Base-by-base conservation (phyloP, 495 filamentous ascomycete genomes). In the Podospora appendiculata region DNA sequence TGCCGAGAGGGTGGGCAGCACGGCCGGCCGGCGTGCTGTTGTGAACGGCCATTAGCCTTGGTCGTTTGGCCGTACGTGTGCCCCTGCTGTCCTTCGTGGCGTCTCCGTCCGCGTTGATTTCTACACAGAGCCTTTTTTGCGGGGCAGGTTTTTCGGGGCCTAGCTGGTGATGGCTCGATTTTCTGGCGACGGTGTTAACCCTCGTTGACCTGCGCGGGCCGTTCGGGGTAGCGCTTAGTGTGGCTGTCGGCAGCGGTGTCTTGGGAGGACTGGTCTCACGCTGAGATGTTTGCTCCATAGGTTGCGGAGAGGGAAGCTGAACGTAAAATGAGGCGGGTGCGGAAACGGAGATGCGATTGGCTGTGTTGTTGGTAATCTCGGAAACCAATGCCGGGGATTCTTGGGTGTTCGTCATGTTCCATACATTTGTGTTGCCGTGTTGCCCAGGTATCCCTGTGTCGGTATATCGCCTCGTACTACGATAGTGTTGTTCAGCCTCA, bases 121-220 rank as follows among this genome's bases (percentile, higher is more conserved):
- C 32, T 47, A 47, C 16, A 9, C 36, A 47, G 32, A 47, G 45
- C 45, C 32, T 47, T 47, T 47, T 47, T 47, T 47, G 19, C 13
- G 12, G 32, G 32, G 4, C 13, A 47, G 45, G 45, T 47, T 47
- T 47, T 47, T 47, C 32, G 12, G 25, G 32, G 45, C 45, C 32
- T 35, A 47, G 32, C 45, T 47, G 13, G 2, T 47, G n/a, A 47
- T 47, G 19, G 25, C 45, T 47, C 25, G 45, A 47, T 14, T 47
- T 47, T 1, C 8, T 47, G 32, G 32, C 12, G 13, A 47, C 16
- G 12, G 32, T 47, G 25, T 47, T 47, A 47, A 47, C 45, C 32
- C 32, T 47, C 33, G 12, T 47, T 47, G 32, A 47, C 45, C 32
- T 47, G 32, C 16, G 13, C 16, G 16, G 13, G 45, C 45, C 16